Evolutionary conservation across 2,329 filamentous ascomycete species (phyloP), one percentile per base, ranked within the genome.

Genomic region (Fusarium ambrosium): DNA sequence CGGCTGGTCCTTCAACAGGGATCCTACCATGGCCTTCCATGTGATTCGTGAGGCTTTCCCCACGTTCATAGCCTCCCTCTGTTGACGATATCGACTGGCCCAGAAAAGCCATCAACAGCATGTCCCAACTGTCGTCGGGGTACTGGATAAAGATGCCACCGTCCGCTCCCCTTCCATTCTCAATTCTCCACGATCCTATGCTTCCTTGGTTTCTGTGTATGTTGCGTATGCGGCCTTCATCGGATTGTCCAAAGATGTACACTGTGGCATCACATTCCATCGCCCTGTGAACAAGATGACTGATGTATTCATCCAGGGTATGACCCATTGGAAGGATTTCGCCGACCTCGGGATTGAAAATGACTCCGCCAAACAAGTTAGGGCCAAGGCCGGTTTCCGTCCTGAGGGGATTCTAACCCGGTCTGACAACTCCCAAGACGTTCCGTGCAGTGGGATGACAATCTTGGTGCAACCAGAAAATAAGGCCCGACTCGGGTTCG

Each of bases 41-140:
- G 10, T 43, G 41, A 14, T 11, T 7, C 41, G 6, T 14, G 41
- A 48, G 37, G 11, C 24, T 22, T 6, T 6, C 4, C 18, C 22
- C 27, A n/a, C 13, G 43, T 29, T 14, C n/a, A 24, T 39, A 6
- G 34, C 55, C 55, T 22, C 18, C 11, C 16, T 24, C 7, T 9
- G 36, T 18, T 37, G 20, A 29, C 3, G 18, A 16, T 11, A 24
- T 4, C 22, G 66, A 34, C 36, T 72, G 66, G 8, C 66, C 70
- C 11, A 70, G 59, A 62, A 74, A 72, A 27, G 58, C 64, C 14
- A 71, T 62, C 39, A 72, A 67, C 24, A 70, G 60, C 5, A 62
- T 64, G 41, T 72, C 70, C 58, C 61, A 74, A 22, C 60, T 62
- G 10, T 43, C 62, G 53, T 72, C 67, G 7, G 36, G 39, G 45